Evolutionary conservation across 1,284 basidiomycete species (phyloP), one percentile per base, ranked within the genome.

Genomic region (Tylopilus sp.): DNA sequence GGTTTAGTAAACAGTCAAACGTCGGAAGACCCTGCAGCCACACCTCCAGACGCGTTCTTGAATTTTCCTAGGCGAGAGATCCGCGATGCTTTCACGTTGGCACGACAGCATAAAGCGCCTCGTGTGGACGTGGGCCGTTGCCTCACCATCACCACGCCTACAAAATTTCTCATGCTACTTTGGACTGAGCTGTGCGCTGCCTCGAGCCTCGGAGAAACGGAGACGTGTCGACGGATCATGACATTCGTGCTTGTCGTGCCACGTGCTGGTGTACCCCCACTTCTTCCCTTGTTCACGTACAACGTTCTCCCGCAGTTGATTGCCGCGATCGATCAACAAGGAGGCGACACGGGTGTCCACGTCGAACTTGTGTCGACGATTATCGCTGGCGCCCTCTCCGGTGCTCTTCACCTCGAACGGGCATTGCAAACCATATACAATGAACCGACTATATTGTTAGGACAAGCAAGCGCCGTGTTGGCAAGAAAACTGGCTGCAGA

Each of bases 251-350:
- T 90, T 31, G 76, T 79, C 30, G 78, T 72, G 55, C 84, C 83
- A 41, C 77, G 75, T 25, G 61, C 74, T 15, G 69, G 67, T 39
- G 71, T 73, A 1, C 81, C 82, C 6, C 84, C 85, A 1, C 72
- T 90, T 10, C 70, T 90, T 21, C 86, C 86, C 1, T 74, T 87
- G 31, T 90, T 89, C 65, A 59, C 88, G 50, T 79, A 86, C 63
- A 69, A 77, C 42, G 64, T 84, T 13, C 62, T 86, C 10, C 87
- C 86, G 7, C 71, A 73, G 11, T 59, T 89, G 40, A 75, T 89
- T 42, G 64, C 71, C 2, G 56, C 63, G 6, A 74, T 84, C 43
- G 86, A 89, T 58, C 67, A 66, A 6, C 74, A 78, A 58, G 64
- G 69, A 29, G 60, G 76, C 2, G 79, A 85, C 50, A 78, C 82